phyloP scores from a whole-genome alignment of 1,284 basidiomycete species.

The Vanrija humicola region DNA sequence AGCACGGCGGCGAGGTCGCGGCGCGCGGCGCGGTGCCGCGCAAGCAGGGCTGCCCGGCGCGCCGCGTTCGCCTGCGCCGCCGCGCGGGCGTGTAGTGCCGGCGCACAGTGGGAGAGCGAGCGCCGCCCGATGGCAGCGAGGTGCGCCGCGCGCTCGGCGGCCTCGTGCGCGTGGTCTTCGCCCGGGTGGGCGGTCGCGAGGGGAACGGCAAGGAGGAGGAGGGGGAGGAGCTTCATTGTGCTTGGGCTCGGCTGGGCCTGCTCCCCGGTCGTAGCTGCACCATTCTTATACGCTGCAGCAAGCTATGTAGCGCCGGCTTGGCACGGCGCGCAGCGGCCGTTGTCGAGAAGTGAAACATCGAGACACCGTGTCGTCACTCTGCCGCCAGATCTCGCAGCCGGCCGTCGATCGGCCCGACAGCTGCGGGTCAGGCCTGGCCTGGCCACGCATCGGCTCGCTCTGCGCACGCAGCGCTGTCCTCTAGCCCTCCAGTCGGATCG shows the following conservation, averaged over 20 bases:
- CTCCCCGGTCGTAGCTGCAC: too few species aligned
- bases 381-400: too few species aligned
- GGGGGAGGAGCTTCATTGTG: neutral
- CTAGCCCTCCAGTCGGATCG: too few species aligned
- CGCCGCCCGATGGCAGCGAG: slow-evolving; percentile 7
- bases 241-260: neutral
- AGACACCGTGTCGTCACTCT: too few species aligned
- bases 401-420: too few species aligned
- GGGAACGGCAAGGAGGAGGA: neutral
- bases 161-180: slow-evolving; percentile 11
- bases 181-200: slow-evolving; percentile 8
- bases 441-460: too few species aligned
- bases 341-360: too few species aligned
- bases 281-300: too few species aligned
- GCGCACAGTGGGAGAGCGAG: slow-evolving; percentile 9
- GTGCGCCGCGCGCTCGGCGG: slow-evolving; percentile 2
- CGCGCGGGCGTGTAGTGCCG: slow-evolving; percentile 6
- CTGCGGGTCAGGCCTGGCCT: too few species aligned
- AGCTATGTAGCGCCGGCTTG: too few species aligned
- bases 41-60: slow-evolving; percentile 3
- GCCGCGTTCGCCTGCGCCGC: slow-evolving; percentile 4
- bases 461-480: too few species aligned
- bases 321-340: too few species aligned
- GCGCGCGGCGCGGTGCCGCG: neutral
- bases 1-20: slow-evolving; percentile 5